Percentiles rank a stretch among this genome's conserved stretches.
phyloP scores from a whole-genome alignment of 2,329 filamentous ascomycete genomes.

The Colletotrichum sp. region DNA sequence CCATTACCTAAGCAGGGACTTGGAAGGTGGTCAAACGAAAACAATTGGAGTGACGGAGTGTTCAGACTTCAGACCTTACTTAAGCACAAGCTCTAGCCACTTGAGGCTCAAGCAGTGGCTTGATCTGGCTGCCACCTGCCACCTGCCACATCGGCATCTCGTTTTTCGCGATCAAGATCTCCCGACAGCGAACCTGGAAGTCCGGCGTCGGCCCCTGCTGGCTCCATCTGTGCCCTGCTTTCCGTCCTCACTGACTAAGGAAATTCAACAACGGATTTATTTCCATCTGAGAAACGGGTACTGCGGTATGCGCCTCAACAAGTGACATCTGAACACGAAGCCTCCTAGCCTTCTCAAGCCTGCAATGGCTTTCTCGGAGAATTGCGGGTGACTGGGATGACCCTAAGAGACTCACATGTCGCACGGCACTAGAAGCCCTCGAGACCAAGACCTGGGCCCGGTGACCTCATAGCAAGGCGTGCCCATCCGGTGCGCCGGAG shows the following conservation, averaged over 20 bases:
- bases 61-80: not conserved
- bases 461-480: slow-evolving; percentile 17
- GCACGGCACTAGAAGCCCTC: not conserved
- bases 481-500: slow-evolving; percentile 13
- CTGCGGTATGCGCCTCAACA: not conserved
- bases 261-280: not conserved
- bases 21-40: not conserved
- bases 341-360: not conserved
- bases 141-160: not conserved
- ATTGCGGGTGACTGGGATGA: slow-evolving; percentile 10
- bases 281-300: not conserved
- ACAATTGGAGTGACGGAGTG: not conserved
- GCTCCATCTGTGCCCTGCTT: not conserved
- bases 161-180: not conserved
- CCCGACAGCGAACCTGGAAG: not conserved
- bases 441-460: not conserved
- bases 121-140: not conserved
- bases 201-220: slow-evolving; percentile 8
- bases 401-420: slow-evolving; percentile 15
- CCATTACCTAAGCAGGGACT: not conserved
- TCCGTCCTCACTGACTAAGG: not conserved
- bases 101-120: not conserved
- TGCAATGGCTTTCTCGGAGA: not conserved
- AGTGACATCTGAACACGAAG: slow-evolving; percentile 4
- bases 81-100: not conserved